A percentile compares a stretch with the other conserved stretches of the same genome.
These are phyloP conservation scores for Syzygium aqueum DNA, from an alignment of 345 rosid species.

Conservation along the genomic window DNA sequence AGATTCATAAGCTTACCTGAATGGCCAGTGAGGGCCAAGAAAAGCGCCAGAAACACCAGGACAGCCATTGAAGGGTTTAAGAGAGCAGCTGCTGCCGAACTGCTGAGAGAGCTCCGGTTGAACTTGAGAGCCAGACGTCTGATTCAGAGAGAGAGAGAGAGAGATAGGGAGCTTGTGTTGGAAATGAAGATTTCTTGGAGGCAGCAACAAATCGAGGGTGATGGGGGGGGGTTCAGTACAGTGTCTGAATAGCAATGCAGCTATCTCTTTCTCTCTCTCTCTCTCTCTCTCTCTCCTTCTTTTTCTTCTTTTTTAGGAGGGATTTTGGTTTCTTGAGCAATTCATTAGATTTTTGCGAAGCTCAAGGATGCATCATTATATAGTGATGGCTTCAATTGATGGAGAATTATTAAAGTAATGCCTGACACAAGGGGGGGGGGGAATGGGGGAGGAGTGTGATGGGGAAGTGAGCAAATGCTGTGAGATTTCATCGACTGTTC, in stretches of 20 bases:
- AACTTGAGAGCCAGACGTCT: neutral
- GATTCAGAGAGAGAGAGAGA: neutral
- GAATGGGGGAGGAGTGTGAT: neutral
- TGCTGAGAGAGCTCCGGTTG: neutral
- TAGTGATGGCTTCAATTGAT: neutral
- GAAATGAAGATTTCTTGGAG: neutral
- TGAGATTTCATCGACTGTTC: neutral
- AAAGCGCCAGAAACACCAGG: slow-evolving; percentile 32
- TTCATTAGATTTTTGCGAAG: neutral
- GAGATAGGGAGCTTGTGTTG: neutral
- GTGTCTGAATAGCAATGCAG: neutral
- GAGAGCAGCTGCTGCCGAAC: neutral
- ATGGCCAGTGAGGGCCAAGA: slow-evolving; percentile 44
- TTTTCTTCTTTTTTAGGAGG: neutral
- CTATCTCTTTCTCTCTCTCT: neutral
- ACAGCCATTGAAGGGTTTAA: slow-evolving; percentile 27
- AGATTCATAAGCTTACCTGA: slow-evolving; percentile 33
- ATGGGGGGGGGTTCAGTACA: neutral
- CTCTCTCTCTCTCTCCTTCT: neutral
- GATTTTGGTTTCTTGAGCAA: neutral
- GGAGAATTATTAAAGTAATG: neutral
- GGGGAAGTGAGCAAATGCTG: neutral
- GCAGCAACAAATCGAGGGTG: neutral
- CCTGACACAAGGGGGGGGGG: neutral
- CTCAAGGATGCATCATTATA: neutral